Evolutionary conservation across 2,329 filamentous ascomycete species (phyloP), one percentile per base, ranked within the genome.

Genomic region (Fusarium duplospermum): DNA sequence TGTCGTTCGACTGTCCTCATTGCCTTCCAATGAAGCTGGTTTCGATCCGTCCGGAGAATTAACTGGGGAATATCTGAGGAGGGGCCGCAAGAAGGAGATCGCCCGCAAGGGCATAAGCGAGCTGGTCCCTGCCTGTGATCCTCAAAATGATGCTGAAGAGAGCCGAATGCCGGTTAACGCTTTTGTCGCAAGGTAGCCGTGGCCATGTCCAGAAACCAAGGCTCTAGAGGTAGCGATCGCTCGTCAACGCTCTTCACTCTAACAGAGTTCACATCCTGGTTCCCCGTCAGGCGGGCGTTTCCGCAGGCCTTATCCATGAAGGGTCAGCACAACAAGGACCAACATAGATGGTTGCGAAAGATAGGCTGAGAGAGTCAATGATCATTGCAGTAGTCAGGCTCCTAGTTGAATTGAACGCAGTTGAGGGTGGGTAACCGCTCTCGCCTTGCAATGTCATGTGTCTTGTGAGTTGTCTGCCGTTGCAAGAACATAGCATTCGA

Each of bases 61-160:
- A 24, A 24, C 61, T 69, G 33, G 65, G 47, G 47, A 11, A 58
- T 29, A 58, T 57, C 27, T 54, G 54, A 67, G 40, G 47, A 62
- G 68, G 66, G 64, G 65, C 50, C 50, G 62, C 66, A 67, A 68
- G 62, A 47, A 67, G 63, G 63, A 70, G 75, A 76, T 77, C 72
- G 65, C 54, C 72, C 54, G 62, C 63, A 65, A 76, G 65, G 70
- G 47, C 64, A 67, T 64, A 76, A 71, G 67, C 61, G 66, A 77
- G 64, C 35, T 69, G 33, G 71, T 69, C 74, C 74, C 71, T 75
- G 64, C 68, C 67, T 42, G 65, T 62, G 71, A 64, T 66, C 67
- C 57, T 66, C 52, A 60, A 66, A 18, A 66, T 68, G 62, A 56
- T 67, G 62, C 42, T 45, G 52, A 58, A 63, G 58, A 62, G 64